Percentiles rank a stretch among this genome's conserved stretches.
These are phyloP conservation scores for Neonectria punicea DNA, from an alignment of 2,329 filamentous ascomycete genomes.

Conservation along the genomic window DNA sequence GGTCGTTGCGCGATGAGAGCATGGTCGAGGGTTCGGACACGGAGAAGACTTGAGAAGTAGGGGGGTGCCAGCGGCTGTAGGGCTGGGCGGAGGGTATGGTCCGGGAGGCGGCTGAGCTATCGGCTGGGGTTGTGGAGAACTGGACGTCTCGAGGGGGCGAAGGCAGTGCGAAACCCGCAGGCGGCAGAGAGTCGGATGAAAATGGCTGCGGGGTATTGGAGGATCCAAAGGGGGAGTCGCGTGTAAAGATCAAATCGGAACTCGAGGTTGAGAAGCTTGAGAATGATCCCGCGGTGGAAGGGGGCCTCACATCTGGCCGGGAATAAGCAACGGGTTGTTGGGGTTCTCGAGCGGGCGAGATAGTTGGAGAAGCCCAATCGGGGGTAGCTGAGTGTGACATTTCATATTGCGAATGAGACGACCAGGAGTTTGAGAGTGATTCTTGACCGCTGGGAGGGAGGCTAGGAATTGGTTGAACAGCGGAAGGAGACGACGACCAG, in stretches of 20 bases:
- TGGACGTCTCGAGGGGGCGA: conserved; percentile 4
- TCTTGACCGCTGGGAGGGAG: conserved; percentile 16
- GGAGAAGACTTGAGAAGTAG: conserved; percentile 32
- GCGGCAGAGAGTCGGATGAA: background rate
- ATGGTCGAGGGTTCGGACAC: conserved; percentile 20
- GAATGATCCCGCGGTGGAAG: conserved; percentile 32
- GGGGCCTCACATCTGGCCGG: conserved; percentile 22
- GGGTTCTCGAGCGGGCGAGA: conserved; percentile 9
- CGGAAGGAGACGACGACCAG: conserved; percentile 46
- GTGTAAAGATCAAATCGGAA: conserved; percentile 31
- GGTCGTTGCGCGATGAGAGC: conserved; percentile 14
- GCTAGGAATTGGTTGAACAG: conserved; percentile 9
- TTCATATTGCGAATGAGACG: conserved; percentile 13
- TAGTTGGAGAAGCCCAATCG: conserved; percentile 15
- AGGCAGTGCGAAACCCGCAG: background rate
- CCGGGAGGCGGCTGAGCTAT: conserved; percentile 1
- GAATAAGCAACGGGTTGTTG: conserved; percentile 16
- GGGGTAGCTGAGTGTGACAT: conserved; percentile 24
- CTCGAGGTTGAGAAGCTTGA: conserved; percentile 39
- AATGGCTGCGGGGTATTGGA: background rate
- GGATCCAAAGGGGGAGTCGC: conserved; percentile 15
- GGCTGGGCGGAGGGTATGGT: conserved; percentile 42
- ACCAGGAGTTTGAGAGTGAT: background rate
- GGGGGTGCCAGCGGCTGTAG: conserved; percentile 19
- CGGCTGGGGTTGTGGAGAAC: background rate